phyloP scores from a whole-genome alignment of 2,329 filamentous ascomycete genomes.

The Aspergillus quadricinctus region DNA sequence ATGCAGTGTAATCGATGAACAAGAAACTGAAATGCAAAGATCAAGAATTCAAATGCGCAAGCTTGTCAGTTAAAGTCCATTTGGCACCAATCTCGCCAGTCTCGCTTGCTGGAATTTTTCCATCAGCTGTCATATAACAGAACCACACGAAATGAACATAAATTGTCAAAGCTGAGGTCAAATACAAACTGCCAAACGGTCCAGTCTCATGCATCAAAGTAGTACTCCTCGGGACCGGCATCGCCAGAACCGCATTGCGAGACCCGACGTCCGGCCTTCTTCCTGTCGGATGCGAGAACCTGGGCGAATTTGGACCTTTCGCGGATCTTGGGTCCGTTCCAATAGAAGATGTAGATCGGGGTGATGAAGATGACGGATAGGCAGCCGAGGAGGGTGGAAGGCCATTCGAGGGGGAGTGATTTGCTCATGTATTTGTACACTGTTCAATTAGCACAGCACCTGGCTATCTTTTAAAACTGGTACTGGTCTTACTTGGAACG shows the following conservation, averaged over 20 bases:
- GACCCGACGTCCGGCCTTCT: constrained; percentile 17
- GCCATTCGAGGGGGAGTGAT: constrained; percentile 47
- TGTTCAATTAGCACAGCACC: background rate
- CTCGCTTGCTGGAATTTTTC: background rate
- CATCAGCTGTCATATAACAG: background rate
- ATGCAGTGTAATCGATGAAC: background rate
- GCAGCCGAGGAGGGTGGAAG: constrained; percentile 51
- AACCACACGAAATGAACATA: background rate
- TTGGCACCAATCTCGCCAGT: background rate
- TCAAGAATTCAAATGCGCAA: background rate
- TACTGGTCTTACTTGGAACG: constrained; percentile 43
- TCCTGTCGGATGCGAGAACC: constrained; percentile 24
- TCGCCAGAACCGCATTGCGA: constrained; percentile 25
- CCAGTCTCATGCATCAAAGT: constrained; percentile 7
- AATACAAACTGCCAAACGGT: background rate
- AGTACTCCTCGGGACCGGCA: constrained; percentile 20
- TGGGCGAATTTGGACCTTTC: constrained; percentile 51
- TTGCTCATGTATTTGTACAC: constrained; percentile 50
- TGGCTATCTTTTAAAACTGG: background rate
- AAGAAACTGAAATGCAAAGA: background rate
- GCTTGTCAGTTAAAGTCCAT: background rate
- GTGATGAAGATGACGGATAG: constrained; percentile 49
- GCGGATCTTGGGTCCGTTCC: constrained; percentile 52
- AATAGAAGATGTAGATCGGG: constrained; percentile 55
- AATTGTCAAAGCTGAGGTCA: background rate